Percentiles rank a stretch among this genome's conserved stretches.
Evolutionary conservation across 441 rosid species (phyloP).

Genomic region (Arabidopsis hybrid): DNA sequence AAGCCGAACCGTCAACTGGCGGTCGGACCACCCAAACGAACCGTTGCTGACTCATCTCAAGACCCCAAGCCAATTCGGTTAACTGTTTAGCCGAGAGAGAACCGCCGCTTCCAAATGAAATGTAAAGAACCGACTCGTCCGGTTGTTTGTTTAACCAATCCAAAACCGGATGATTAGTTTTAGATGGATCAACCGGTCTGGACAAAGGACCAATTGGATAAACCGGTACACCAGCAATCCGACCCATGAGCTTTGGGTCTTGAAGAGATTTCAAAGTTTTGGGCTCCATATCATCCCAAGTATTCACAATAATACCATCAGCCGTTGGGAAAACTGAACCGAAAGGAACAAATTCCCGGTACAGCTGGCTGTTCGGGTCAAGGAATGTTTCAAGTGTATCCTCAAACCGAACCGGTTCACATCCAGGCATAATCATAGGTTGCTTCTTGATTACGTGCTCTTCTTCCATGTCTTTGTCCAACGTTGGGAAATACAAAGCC

Average conservation of each 20-base stretch:
- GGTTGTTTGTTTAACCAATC: constrained; percentile 56
- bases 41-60: constrained; percentile 53
- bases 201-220: constrained; percentile 51
- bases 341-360: constrained; percentile 15
- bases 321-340: constrained; percentile 36
- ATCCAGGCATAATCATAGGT: constrained; percentile 44
- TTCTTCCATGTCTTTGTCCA: constrained; percentile 39
- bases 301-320: constrained; percentile 47
- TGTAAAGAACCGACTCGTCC: constrained; percentile 47
- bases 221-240: constrained; percentile 42
- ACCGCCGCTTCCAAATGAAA: constrained; percentile 57
- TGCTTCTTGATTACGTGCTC: constrained; percentile 40
- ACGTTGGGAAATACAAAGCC: constrained; percentile 28
- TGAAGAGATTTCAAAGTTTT: constrained; percentile 43
- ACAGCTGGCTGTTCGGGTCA: constrained; percentile 27
- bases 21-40: constrained; percentile 55
- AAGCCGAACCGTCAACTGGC: constrained; percentile 30
- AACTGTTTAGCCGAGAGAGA: constrained; percentile 50
- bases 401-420: constrained; percentile 46
- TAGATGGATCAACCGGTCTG: constrained; percentile 39
- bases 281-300: constrained; percentile 47
- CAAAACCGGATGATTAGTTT: constrained; percentile 36
- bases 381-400: constrained; percentile 34
- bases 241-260: constrained; percentile 33
- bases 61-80: constrained; percentile 56